Percentiles rank a stretch among this genome's conserved stretches.
These are phyloP conservation scores for Suhomyces guaymorum DNA, from an alignment of 1,139 yeast genomes.

Conservation along the genomic window DNA sequence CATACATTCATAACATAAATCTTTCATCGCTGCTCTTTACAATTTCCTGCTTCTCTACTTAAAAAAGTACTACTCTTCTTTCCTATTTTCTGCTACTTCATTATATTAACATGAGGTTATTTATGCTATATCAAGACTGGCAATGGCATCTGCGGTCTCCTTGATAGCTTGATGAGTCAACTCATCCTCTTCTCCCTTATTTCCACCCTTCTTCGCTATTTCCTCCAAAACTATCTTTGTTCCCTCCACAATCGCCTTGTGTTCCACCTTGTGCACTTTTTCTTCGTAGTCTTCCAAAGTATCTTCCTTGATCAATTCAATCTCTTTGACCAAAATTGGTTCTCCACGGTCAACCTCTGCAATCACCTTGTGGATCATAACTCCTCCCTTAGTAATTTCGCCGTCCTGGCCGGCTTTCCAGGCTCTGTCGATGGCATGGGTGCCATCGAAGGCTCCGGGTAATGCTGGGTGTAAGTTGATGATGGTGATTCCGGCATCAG, in stretches of 20 bases:
- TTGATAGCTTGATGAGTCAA: too few relatives aligned
- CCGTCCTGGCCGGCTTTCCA: constrained; percentile 93
- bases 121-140: too few relatives aligned
- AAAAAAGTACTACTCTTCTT: too few relatives aligned
- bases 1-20: too few relatives aligned
- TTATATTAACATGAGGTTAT: too few relatives aligned
- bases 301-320: constrained; percentile 71
- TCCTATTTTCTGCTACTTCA: too few relatives aligned
- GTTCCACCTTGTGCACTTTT: constrained; percentile 85
- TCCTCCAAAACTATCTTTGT: constrained; percentile 60
- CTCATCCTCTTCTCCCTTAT: not conserved
- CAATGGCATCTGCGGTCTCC: too few relatives aligned
- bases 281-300: constrained; percentile 74
- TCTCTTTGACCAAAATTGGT: constrained; percentile 79
- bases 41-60: too few relatives aligned
- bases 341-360: constrained; percentile 93
- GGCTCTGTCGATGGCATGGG: constrained; percentile 94
- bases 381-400: constrained; percentile 76
- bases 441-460: constrained; percentile 96
- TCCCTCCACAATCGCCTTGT: constrained; percentile 90
- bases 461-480: constrained; percentile 95
- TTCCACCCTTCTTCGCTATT: constrained; percentile 17
- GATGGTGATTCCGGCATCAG: constrained; percentile 63
- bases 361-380: constrained; percentile 94
- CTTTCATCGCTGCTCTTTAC: too few relatives aligned